Evolutionary conservation across 176 grass and related monocot species (phyloP), one percentile per base, ranked within the genome.

Genomic region (Dactylis glomerata): DNA sequence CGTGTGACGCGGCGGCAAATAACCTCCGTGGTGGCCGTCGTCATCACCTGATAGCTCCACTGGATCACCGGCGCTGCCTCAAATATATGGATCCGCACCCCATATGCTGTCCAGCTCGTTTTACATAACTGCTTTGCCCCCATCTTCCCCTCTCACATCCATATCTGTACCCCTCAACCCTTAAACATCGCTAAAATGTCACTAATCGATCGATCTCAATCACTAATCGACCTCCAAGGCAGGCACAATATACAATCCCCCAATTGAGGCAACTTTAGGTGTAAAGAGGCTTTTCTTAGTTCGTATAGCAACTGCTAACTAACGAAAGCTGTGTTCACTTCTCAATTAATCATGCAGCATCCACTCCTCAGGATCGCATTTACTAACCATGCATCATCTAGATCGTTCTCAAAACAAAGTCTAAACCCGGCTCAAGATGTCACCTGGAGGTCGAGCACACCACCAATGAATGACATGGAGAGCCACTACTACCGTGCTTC

Each of bases 301-400:
- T 78, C 80, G 82, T 54, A 27, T n/a, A 52, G 49, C 49, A 52
- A 52, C 49, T 20, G 84, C 78, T 72, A 46, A 52, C 77, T 32
- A 37, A 33, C 27, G 59, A 80, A 80, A 88, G 75, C 61, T 54
- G 19, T 10, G 20, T 50, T 33, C 86, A 72, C 55, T 34, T 64
- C 27, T 84, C 81, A 81, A 88, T 88, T 75, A 66, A 88, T 56
- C 76, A 67, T 75, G 45, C 87, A 74, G 24, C 24, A 13, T 14
- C 57, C 57, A 61, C 67, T 37, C 52, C 34, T n/a, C 33, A 64
- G 19, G 45, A 51, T 75, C 20, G 10, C 75, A 42, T 84, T 62
- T 30, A 15, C 14, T 30, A 61, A 61, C 14, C 20, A 55, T n/a
- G 52, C 20, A n/a, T 55, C 20, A 8, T 55, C 52, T 8, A 84